Percentiles rank a stretch among this genome's conserved stretches.
Evolutionary conservation across 306 rosid genomes (phyloP).

Genomic region (Rubus idaeus): DNA sequence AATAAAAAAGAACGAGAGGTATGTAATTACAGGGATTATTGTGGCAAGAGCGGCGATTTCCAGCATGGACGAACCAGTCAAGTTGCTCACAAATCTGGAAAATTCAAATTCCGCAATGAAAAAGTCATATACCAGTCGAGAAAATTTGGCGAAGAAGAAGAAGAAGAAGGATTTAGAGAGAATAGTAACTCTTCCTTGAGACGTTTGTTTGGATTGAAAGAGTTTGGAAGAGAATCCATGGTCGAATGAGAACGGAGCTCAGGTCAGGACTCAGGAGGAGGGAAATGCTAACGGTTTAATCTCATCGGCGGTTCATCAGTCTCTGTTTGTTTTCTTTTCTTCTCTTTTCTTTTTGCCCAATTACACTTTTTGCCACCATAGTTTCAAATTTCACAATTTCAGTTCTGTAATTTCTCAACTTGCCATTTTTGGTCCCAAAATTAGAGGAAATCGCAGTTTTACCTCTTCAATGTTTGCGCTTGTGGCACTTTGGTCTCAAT

Average conservation of each 20-base stretch:
- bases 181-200: conserved; percentile 76
- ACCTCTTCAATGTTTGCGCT: too few species aligned
- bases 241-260: background rate
- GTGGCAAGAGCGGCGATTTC: conserved; percentile 53
- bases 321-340: too few species aligned
- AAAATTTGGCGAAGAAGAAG: background rate
- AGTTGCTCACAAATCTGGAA: conserved; percentile 61
- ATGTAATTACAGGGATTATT: conserved; percentile 31
- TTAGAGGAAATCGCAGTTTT: too few species aligned
- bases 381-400: too few species aligned
- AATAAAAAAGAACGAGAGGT: background rate
- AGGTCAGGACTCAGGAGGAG: too few species aligned
- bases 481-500: too few species aligned
- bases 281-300: too few species aligned
- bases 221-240: conserved; percentile 55
- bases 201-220: conserved; percentile 63
- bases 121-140: background rate
- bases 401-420: too few species aligned
- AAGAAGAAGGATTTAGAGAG: conserved; percentile 5
- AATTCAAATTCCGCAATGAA: background rate
- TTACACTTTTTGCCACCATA: too few species aligned
- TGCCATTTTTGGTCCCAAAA: too few species aligned
- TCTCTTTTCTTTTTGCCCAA: too few species aligned
- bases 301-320: too few species aligned
- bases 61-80: conserved; percentile 61